These are phyloP conservation scores for Antitrichia curtipendula DNA, from an alignment of 225 moss, liverwort and hornwort species.

Conservation along the genomic window DNA sequence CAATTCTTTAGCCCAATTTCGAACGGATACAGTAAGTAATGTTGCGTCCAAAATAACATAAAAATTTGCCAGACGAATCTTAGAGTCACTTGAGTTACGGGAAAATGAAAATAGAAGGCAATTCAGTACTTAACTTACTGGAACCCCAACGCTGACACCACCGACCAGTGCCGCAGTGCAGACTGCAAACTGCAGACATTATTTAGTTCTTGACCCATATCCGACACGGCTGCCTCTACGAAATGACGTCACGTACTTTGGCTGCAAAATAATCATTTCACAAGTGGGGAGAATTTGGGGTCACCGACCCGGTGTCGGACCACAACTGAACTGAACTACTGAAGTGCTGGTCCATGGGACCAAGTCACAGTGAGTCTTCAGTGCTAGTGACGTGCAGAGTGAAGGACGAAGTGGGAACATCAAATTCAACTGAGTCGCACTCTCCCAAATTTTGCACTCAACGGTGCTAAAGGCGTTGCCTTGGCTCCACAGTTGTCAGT, in stretches of 20 bases:
- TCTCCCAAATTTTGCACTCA: neutral
- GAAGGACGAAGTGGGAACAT: neutral
- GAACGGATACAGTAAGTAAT: too few relatives aligned
- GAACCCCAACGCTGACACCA: neutral
- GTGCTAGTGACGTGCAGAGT: neutral
- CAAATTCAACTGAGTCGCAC: neutral
- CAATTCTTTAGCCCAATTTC: too few relatives aligned
- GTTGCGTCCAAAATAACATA: neutral
- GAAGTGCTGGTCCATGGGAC: neutral
- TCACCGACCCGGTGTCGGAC: too few relatives aligned
- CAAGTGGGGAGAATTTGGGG: neutral
- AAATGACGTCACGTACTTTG: neutral
- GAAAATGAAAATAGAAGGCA: neutral
- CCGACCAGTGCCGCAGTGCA: neutral
- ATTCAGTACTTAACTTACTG: neutral
- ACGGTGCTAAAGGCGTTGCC: neutral
- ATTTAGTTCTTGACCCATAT: neutral
- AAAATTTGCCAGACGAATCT: neutral
- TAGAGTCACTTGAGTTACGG: neutral
- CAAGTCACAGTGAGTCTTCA: neutral
- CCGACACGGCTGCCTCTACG: neutral
- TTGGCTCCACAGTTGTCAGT: neutral
- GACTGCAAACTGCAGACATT: neutral
- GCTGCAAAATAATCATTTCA: neutral
- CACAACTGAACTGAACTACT: too few relatives aligned